Conservation (phyloP, 2,329 filamentous ascomycete species). For the Coleophoma eucalyptorum region DNA sequence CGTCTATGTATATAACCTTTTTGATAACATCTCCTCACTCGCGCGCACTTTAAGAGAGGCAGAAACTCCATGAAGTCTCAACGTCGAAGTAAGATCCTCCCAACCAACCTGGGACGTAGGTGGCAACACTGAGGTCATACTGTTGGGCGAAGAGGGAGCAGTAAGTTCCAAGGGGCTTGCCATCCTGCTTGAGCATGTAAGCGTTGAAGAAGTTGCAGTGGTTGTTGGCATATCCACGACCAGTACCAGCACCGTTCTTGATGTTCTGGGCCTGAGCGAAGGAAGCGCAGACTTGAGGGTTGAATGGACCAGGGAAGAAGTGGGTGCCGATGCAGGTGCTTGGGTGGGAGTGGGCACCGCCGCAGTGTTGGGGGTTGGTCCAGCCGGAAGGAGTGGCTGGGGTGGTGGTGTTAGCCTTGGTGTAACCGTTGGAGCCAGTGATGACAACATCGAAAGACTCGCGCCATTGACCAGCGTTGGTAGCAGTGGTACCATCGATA, state of each 20-base stretch:
- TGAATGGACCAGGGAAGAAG: constrained; percentile 17
- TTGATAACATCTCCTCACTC: no score
- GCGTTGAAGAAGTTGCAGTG: constrained; percentile 31
- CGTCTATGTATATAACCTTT: no score
- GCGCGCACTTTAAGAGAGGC: neutral
- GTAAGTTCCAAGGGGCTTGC: constrained; percentile 29
- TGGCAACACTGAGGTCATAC: constrained; percentile 4
- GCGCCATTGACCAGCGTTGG: constrained; percentile 27
- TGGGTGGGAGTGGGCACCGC: constrained; percentile 11
- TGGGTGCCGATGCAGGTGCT: constrained; percentile 12
- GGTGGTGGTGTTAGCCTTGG: constrained; percentile 15
- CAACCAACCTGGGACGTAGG: constrained; percentile 7
- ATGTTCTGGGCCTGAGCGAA: constrained; percentile 13
- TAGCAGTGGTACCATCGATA: constrained; percentile 21
- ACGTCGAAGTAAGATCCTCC: constrained; percentile 7
- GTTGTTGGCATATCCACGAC: constrained; percentile 6
- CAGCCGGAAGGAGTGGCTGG: constrained; percentile 11
- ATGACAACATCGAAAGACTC: constrained; percentile 33
- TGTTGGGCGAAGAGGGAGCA: constrained; percentile 30
- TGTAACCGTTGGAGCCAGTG: constrained; percentile 37
- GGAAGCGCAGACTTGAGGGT: constrained; percentile 11
- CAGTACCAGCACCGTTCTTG: constrained; percentile 4
- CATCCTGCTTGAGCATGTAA: constrained; percentile 34
- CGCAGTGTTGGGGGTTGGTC: constrained; percentile 9
- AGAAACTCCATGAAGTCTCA: constrained; percentile 11